phyloP scores from a whole-genome alignment of 257 asterid species.

The Solanum acaule region DNA sequence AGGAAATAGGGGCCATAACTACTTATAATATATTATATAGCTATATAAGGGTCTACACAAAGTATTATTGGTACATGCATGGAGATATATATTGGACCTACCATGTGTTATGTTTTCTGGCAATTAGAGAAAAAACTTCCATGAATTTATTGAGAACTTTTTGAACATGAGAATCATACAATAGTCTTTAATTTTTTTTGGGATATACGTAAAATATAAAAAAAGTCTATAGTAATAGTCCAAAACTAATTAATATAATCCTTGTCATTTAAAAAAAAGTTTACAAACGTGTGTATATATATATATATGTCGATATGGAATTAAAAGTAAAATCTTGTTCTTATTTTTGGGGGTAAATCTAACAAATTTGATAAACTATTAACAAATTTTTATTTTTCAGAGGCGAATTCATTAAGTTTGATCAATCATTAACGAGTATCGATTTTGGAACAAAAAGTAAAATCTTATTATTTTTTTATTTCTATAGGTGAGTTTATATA shows the following conservation, averaged over 20 bases:
- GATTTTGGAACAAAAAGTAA: not conserved
- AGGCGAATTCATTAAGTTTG: not conserved
- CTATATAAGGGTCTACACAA: not conserved
- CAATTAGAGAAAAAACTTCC: not conserved
- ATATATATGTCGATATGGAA: not conserved
- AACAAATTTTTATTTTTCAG: not conserved
- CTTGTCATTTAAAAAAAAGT: too few relatives aligned
- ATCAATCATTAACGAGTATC: not conserved
- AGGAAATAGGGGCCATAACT: not conserved
- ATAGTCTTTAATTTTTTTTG: not conserved
- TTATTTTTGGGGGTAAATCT: not conserved
- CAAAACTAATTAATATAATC: not conserved
- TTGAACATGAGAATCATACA: not conserved
- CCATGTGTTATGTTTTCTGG: conserved; percentile 3
- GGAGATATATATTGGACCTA: not conserved
- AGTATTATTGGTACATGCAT: not conserved
- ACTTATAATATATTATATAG: not conserved
- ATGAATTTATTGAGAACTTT: not conserved
- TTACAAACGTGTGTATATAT: too few relatives aligned
- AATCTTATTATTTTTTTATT: not conserved
- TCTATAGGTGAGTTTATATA: not conserved
- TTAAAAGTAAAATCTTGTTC: not conserved
- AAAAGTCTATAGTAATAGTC: not conserved
- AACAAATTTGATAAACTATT: not conserved
- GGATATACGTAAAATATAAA: not conserved